Base-by-base conservation (phyloP, 805 yeast genomes). In the Spathaspora passalidarum region DNA sequence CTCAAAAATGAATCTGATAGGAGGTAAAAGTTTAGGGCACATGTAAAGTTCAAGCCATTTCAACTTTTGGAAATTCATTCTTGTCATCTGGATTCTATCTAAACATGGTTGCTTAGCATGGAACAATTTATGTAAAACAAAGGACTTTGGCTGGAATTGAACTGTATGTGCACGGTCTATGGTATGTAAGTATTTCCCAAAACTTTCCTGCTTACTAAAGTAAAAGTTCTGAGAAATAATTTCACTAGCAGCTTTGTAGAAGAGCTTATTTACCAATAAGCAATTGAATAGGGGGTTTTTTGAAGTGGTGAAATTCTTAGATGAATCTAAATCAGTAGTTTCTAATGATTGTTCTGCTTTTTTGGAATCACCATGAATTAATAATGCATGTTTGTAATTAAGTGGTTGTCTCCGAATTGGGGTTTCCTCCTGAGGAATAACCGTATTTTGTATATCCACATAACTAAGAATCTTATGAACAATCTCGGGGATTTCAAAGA, bases 21-120 rank as follows among this genome's bases (percentile, higher is more conserved):
- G 67, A 3, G 96, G 96, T 6, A 75, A 56, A 23, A 87, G 59
- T 38, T 73, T 74, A 5, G 96, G 92, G 59, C 96, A 89, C 57
- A 91, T 85, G 65, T 86, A 88, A 55, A 89, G 73, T 61, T 90
- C 96, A 23, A 90, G 68, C 86, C 86, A 81, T 52, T 75, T 72
- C 38, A 89, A 60, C 37, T 73, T 66, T 2, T 75, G 69, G 32
- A 82, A 80, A 23, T 76, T 61, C 4, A 74, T 50, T 4, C 54
- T 44, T 16, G 61, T 57, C 34, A 29, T 14, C 2, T 78, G 65
- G 7, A 83, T 56, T n/a, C 55, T 40, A 19, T 82, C 82, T 20
- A 88, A 54, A 18, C 82, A 76, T 10, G 60, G 51, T 57, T 84
- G 89, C 43, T 66, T 70, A 2, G 80, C 74, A 45, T 72, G 73